phyloP scores from a whole-genome alignment of 768 basidiomycete species.

The Mycena belliarum region DNA sequence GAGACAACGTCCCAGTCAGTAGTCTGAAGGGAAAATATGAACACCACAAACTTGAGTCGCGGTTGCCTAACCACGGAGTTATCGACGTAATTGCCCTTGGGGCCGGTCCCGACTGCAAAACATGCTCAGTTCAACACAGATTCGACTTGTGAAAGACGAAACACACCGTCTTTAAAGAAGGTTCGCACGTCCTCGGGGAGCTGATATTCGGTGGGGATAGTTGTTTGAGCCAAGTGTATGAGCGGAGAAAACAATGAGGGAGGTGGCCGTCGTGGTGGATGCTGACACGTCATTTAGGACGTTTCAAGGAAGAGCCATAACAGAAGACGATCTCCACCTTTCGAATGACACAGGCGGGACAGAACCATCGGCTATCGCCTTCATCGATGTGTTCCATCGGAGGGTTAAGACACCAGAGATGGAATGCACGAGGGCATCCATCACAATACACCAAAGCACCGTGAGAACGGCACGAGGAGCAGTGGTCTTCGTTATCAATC shows the following conservation, averaged over 20 bases:
- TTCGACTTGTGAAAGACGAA: constrained; percentile 6
- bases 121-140: constrained; percentile 14
- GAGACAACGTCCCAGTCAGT: constrained; percentile 8
- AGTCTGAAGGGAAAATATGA: constrained; percentile 7
- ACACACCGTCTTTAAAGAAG: constrained; percentile 86
- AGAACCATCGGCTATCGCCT: constrained; percentile 83
- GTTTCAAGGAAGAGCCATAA: constrained; percentile 11
- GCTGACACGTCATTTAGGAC: constrained; percentile 41
- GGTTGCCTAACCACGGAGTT: constrained; percentile 72
- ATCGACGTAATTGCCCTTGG: constrained; percentile 85
- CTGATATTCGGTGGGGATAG: constrained; percentile 79
- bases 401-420: constrained; percentile 95
- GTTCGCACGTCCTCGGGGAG: constrained; percentile 82
- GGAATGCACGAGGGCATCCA: constrained; percentile 94
- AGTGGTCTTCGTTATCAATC: constrained; percentile 76
- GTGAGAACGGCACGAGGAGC: constrained; percentile 77
- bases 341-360: constrained; percentile 66
- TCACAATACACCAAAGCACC: constrained; percentile 96
- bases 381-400: constrained; percentile 89
- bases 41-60: constrained; percentile 73
- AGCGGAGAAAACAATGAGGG: constrained; percentile 71
- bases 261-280: constrained; percentile 67
- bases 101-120: constrained; percentile 68
- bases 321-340: constrained; percentile 49
- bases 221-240: constrained; percentile 64